Base-by-base conservation (phyloP, 306 rosid species). In the Arachis hypogaea region DNA sequence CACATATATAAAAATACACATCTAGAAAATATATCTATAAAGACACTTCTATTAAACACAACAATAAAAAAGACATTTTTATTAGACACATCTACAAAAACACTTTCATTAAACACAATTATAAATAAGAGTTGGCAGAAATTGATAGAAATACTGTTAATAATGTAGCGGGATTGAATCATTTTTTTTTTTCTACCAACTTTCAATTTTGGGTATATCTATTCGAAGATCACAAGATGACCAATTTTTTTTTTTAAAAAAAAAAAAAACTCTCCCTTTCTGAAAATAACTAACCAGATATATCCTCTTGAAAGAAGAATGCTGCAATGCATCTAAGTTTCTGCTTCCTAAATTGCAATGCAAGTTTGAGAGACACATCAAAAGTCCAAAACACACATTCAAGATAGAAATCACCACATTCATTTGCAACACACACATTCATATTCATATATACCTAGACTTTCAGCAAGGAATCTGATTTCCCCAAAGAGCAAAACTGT, bases 381-480 rank as follows among this genome's bases (percentile, higher is more conserved):
- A 41, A 55, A 43, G 30, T 66, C 58, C 6, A 16, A 49, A n/a
- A 56, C 22, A n/a, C 18, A n/a, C 49, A 9, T 40, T 41, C 29
- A 40, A 62, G 7, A n/a, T 7, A 59, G 36, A 63, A 3, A 11
- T 5, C 58, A 1, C 5, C 0, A 63, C 38, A 63, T 9, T 18
- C 28, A 40, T 50, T 16, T 7, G 14, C 55, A 38, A 63, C 3
- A 10, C 58, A 52, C 1, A 52, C 58, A 14, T 9, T 49, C 38
- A 11, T 16, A n/a, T 4, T 11, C 22, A 51, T 22, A 22, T 22
- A 22, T 4, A 51, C 22, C 11, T 16, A n/a, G 5, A 22, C 8
- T 50, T 71, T 62, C 62, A 58, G n/a, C 50, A 11, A 66, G 30
- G 49, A 66, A 55, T 36, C 66, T 71, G 75, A 63, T 63, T 63